Percentiles rank a stretch among this genome's conserved stretches.
Evolutionary conservation across 306 rosid species (phyloP).

Genomic region (Cicer arietinum): DNA sequence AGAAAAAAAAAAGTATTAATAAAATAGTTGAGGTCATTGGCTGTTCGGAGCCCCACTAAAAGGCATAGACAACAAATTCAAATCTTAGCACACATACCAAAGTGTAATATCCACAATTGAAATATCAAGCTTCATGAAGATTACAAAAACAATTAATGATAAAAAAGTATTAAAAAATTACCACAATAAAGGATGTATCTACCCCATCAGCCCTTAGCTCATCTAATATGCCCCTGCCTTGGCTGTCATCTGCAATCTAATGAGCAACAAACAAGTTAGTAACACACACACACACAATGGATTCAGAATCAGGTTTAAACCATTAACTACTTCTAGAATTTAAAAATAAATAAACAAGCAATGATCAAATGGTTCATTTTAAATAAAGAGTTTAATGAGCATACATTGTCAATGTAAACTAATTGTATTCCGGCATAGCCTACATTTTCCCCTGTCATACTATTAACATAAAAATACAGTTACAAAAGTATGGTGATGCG

Average conservation of each 20-base stretch:
- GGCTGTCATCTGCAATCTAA: constrained; percentile 84
- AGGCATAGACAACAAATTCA: constrained; percentile 13
- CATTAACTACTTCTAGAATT: background rate
- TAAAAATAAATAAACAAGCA: background rate
- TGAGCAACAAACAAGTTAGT: constrained; percentile 26
- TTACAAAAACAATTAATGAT: background rate
- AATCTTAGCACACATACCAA: background rate
- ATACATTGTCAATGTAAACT: too few relatives aligned
- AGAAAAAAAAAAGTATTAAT: constrained; percentile 25
- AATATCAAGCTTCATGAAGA: constrained; percentile 32
- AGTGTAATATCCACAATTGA: background rate
- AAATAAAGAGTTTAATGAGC: background rate
- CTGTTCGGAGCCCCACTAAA: constrained; percentile 22
- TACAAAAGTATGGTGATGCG: too few relatives aligned
- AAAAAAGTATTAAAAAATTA: constrained; percentile 41
- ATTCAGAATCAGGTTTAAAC: constrained; percentile 34
- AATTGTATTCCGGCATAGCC: too few relatives aligned
- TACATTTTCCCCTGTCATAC: too few relatives aligned
- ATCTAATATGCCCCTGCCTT: constrained; percentile 76
- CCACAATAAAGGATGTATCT: constrained; percentile 83
- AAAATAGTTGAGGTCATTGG: background rate
- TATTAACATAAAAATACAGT: too few relatives aligned
- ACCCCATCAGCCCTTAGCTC: constrained; percentile 79
- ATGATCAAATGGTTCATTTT: background rate
- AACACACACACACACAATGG: constrained; percentile 8